Evolutionary conservation across 208 protist species (phyloP), one percentile per base, ranked within the genome.

Genomic region (Leishmania martiniquensis): DNA sequence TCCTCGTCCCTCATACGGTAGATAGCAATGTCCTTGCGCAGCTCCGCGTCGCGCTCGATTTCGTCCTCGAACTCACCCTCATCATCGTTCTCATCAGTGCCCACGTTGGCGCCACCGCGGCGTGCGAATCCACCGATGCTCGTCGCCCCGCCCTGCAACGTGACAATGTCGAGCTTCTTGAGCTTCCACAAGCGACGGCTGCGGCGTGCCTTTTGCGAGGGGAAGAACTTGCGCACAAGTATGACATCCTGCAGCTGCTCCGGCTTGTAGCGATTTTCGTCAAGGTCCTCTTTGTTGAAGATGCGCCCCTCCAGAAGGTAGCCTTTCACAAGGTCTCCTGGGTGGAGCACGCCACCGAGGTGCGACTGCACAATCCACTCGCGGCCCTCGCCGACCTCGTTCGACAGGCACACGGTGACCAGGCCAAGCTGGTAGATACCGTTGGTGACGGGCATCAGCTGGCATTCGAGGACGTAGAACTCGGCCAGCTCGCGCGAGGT

Each of bases 401-500:
- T 78, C 0, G 86, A 90, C n/a, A 99, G 87, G 62, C 97, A 99
- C 29, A 99, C 91, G 55, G 98, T 98, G 42, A 99, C 89, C 34
- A 99, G 93, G 4, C 95, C 97, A 13, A 99, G 88, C 62, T 95
- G 87, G 71, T 94, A 93, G 37, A 80, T 92, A 44, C 93, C 95
- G 76, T 98, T 98, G 29, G 92, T 96, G 39, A 93, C 85, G 13
- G 90, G 85, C 75, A 81, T 75, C 9, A 85, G 93, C 80, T 86
- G 85, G 63, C 99, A 96, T 77, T 99, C 97, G 13, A 99, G 84
- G 2, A 99, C 97, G 51, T 97, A 98, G 71, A 98, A 99, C 69
- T 99, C 97, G 2, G 89, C 83, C 72, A 99, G 82, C 77, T 98
- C 81, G 51, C 93, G 87, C 17, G 91, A 92, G 15, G 89, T 96